phyloP scores from a whole-genome alignment of 805 yeast species.

The Hanseniaspora lindneri region DNA sequence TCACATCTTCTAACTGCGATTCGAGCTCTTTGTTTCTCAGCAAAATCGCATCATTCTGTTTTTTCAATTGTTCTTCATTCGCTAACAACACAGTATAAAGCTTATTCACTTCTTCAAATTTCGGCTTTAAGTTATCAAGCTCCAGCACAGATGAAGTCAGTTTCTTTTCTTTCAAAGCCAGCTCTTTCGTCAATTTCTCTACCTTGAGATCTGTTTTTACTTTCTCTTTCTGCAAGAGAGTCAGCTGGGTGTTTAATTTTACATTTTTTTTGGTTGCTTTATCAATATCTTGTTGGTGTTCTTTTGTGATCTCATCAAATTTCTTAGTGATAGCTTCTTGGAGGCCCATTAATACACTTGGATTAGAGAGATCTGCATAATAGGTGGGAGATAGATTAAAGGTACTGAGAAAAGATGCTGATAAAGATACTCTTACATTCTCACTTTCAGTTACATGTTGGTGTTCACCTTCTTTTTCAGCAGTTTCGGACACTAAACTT shows the following conservation, averaged over 20 bases:
- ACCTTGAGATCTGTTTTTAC: conserved; percentile 31
- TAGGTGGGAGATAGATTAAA: not conserved
- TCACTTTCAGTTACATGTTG: too few relatives aligned
- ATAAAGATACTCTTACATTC: too few relatives aligned
- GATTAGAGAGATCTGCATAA: not conserved
- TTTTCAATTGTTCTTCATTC: conserved; percentile 19
- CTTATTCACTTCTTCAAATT: conserved; percentile 11
- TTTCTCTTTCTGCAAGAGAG: conserved; percentile 43
- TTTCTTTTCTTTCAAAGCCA: conserved; percentile 21
- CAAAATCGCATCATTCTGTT: conserved; percentile 17
- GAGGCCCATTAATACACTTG: not conserved
- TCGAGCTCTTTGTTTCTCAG: conserved; percentile 19
- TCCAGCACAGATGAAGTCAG: conserved; percentile 21
- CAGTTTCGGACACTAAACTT: too few relatives aligned
- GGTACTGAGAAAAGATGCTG: not conserved
- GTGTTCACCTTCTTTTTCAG: not conserved
- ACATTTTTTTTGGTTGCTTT: conserved; percentile 60
- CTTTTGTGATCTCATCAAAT: conserved; percentile 40
- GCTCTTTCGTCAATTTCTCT: conserved; percentile 17
- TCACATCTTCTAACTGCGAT: conserved; percentile 33
- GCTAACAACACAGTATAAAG: conserved; percentile 20
- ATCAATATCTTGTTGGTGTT: conserved; percentile 65
- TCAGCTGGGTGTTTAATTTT: conserved; percentile 52
- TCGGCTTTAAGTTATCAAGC: conserved; percentile 21
- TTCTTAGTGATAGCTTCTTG: conserved; percentile 22